Conservation (phyloP, 176 grass and related monocot genomes). For the Otatea glauca region DNA sequence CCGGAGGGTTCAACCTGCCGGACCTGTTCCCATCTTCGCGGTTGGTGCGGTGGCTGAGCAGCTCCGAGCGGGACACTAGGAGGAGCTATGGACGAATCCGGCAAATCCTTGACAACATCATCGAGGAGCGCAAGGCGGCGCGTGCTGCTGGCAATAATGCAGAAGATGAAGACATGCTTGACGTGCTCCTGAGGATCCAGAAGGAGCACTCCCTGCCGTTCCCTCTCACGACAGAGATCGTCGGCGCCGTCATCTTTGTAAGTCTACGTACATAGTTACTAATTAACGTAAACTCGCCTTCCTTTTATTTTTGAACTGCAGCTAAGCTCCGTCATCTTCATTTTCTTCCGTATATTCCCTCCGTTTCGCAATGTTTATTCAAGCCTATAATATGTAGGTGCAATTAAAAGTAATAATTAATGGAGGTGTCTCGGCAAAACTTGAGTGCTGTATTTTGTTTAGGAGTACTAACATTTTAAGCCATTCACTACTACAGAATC, state of each 20-base stretch:
- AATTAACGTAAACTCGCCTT: too few relatives aligned
- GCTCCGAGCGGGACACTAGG: not conserved
- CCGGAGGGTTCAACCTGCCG: constrained; percentile 47
- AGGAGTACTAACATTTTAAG: too few relatives aligned
- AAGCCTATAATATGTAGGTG: too few relatives aligned
- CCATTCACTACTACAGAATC: too few relatives aligned
- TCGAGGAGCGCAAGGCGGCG: constrained; percentile 44
- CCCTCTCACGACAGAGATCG: constrained; percentile 40
- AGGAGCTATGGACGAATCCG: constrained; percentile 19
- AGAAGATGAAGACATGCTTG: constrained; percentile 44
- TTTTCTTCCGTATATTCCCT: too few relatives aligned
- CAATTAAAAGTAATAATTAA: too few relatives aligned
- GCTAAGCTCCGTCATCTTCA: too few relatives aligned
- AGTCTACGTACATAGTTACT: not conserved
- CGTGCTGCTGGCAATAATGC: not conserved
- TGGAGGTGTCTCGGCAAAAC: too few relatives aligned
- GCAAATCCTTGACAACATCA: constrained; percentile 43
- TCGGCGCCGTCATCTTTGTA: constrained; percentile 52
- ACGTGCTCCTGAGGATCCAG: constrained; percentile 51
- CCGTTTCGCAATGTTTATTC: too few relatives aligned
- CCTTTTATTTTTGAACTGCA: too few relatives aligned
- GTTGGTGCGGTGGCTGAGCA: constrained; percentile 36
- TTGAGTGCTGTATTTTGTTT: too few relatives aligned
- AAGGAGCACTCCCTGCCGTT: constrained; percentile 28
- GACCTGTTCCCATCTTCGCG: constrained; percentile 61